Conservation (phyloP, 768 basidiomycete genomes). For the Suillus fuscotomentosus region DNA sequence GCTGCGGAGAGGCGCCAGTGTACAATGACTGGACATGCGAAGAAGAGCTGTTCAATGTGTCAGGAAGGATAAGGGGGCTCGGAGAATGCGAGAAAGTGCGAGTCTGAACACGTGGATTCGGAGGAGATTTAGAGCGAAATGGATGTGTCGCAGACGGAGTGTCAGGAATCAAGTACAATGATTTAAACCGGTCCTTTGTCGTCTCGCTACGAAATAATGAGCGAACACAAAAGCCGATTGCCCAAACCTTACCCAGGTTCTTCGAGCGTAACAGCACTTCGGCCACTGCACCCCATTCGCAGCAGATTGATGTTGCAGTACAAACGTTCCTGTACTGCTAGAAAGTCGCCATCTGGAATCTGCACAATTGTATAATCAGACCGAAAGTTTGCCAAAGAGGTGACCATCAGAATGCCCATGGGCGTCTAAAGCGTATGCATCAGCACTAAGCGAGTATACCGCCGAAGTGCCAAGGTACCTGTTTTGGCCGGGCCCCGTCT, state of each 20-base stretch:
- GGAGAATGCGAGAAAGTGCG: slow-evolving; percentile 28
- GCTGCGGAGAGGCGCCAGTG: slow-evolving; percentile 17
- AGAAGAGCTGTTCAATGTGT: slow-evolving; percentile 20
- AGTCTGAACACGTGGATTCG: slow-evolving; percentile 26
- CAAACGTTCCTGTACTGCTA: slow-evolving; percentile 60
- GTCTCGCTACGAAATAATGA: slow-evolving; percentile 51
- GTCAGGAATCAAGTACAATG: slow-evolving; percentile 62
- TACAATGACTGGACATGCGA: slow-evolving; percentile 18
- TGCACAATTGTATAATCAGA: slow-evolving; percentile 85
- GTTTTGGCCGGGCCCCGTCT: slow-evolving; percentile 73
- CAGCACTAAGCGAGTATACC: not conserved
- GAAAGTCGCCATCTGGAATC: slow-evolving; percentile 67
- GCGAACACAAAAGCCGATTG: slow-evolving; percentile 10
- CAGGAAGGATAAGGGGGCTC: slow-evolving; percentile 23
- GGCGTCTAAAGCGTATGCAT: slow-evolving; percentile 43
- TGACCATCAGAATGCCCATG: slow-evolving; percentile 72
- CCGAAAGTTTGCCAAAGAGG: slow-evolving; percentile 83
- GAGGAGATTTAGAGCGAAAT: slow-evolving; percentile 25
- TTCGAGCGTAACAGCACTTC: slow-evolving; percentile 73
- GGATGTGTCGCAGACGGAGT: slow-evolving; percentile 18
- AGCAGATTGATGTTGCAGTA: slow-evolving; percentile 82
- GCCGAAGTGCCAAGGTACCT: slow-evolving; percentile 34
- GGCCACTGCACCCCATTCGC: slow-evolving; percentile 82
- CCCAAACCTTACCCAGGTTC: slow-evolving; percentile 56
- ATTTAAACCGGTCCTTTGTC: slow-evolving; percentile 78